These are phyloP conservation scores for Neurospora sp. DNA, from an alignment of 495 filamentous ascomycete species.

Conservation along the genomic window DNA sequence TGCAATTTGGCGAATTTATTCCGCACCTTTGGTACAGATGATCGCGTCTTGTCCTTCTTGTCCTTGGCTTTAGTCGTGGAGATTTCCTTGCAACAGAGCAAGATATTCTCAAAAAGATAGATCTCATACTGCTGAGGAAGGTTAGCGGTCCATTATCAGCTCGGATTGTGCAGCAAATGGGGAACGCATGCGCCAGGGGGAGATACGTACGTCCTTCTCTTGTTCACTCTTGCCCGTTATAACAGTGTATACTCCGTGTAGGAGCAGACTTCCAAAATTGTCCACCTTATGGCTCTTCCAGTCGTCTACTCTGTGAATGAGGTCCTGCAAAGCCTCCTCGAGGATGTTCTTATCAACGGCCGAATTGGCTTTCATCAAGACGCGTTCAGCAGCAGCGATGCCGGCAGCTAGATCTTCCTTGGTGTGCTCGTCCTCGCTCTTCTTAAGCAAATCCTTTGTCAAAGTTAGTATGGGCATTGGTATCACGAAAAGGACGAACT, in stretches of 20 bases:
- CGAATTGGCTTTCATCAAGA: conserved; percentile 75
- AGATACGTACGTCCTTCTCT: conserved; percentile 67
- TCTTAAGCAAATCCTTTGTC: conserved; percentile 71
- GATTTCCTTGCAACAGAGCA: conserved; percentile 95
- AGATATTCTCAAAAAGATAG: conserved; percentile 89
- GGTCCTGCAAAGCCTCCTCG: conserved; percentile 66
- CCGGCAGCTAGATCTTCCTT: conserved; percentile 59
- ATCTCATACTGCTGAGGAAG: conserved; percentile 69
- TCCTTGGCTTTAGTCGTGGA: conserved; percentile 78
- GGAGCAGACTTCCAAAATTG: conserved; percentile 76
- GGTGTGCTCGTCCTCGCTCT: conserved; percentile 59
- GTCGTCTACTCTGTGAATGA: conserved; percentile 81
- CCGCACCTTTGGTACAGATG: conserved; percentile 49
- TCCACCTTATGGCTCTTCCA: conserved; percentile 92
- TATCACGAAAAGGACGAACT: not conserved
- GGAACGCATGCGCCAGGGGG: conserved; percentile 1
- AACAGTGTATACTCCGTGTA: conserved; percentile 90
- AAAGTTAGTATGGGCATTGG: conserved; percentile 8
- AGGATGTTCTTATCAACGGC: conserved; percentile 82
- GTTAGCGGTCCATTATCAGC: conserved; percentile 10
- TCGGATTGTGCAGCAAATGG: not conserved
- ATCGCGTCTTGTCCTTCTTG: conserved; percentile 47
- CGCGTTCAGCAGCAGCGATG: conserved; percentile 63
- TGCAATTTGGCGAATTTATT: conserved; percentile 72
- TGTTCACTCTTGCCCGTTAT: conserved; percentile 76